These are phyloP conservation scores for Monosporascus sp. DNA, from an alignment of 2,329 filamentous ascomycete genomes.

Conservation along the genomic window DNA sequence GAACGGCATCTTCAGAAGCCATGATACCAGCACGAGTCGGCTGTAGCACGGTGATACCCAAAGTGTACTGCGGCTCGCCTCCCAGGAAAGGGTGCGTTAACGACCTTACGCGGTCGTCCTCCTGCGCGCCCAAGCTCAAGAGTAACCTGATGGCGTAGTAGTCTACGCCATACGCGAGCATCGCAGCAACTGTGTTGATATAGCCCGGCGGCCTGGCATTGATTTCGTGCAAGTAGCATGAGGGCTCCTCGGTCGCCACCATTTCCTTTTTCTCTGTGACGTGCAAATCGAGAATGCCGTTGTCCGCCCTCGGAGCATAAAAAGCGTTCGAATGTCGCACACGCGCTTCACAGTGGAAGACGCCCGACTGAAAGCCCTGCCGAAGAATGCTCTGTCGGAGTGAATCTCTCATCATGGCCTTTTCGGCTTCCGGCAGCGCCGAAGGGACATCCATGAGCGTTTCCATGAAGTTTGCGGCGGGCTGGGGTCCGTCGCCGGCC, in stretches of 20 bases:
- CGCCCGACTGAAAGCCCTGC: conserved; percentile 20
- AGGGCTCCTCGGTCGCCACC: neutral
- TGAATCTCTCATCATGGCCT: conserved; percentile 11
- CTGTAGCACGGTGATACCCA: too few species aligned
- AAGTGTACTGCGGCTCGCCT: neutral
- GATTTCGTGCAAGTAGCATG: conserved; percentile 23
- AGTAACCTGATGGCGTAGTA: conserved; percentile 24
- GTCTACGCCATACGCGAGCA: conserved; percentile 25
- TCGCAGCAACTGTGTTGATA: conserved; percentile 13
- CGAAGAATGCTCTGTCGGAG: conserved; percentile 15
- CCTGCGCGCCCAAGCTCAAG: neutral
- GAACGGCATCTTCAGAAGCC: too few species aligned
- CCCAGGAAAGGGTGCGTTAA: conserved; percentile 16
- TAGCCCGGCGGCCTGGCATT: conserved; percentile 26
- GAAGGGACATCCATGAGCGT: conserved; percentile 20
- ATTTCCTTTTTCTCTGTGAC: too few species aligned
- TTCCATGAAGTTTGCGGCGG: conserved; percentile 17
- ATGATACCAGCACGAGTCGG: too few species aligned
- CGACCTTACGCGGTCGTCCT: neutral
- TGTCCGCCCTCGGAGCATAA: conserved; percentile 11
- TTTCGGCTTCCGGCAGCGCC: conserved; percentile 15
- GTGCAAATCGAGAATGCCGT: conserved; percentile 14
- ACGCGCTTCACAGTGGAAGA: conserved; percentile 26
- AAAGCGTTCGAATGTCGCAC: conserved; percentile 17
- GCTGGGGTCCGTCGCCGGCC: neutral